These are phyloP conservation scores for Scutellaria baicalensis DNA, from an alignment of 257 asterid species.

Conservation along the genomic window DNA sequence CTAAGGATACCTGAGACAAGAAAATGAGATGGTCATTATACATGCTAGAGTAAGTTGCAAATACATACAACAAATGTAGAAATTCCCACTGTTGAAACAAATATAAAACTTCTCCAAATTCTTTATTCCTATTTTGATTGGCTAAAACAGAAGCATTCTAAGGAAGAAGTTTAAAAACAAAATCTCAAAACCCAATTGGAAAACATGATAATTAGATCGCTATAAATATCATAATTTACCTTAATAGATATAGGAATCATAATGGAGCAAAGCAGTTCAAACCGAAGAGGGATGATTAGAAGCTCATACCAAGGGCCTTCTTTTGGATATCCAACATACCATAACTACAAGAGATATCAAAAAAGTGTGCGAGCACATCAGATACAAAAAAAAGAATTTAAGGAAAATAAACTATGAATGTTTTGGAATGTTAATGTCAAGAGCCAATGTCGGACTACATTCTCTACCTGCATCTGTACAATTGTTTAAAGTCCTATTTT, in stretches of 20 bases:
- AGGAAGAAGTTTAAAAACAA: neutral
- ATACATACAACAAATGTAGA: constrained; percentile 6
- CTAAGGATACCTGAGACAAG: constrained; percentile 76
- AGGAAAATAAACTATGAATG: neutral
- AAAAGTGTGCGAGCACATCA: constrained; percentile 9
- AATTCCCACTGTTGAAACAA: neutral
- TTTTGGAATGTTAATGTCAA: neutral
- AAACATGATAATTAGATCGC: constrained; percentile 6
- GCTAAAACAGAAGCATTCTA: neutral
- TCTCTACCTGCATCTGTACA: neutral
- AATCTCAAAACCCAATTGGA: neutral
- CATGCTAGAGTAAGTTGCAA: neutral
- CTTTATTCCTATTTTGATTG: neutral
- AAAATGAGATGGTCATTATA: constrained; percentile 6
- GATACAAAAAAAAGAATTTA: neutral
- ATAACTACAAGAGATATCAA: constrained; percentile 57
- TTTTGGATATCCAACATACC: constrained; percentile 90
- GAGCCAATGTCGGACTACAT: constrained; percentile 6
- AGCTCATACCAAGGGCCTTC: constrained; percentile 99
- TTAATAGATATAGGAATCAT: constrained; percentile 99
- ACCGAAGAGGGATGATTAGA: constrained; percentile 93
- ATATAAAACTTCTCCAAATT: neutral
- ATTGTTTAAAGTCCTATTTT: neutral
- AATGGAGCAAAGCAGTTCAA: constrained; percentile 98
- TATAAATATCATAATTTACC: constrained; percentile 36